Percentiles rank a stretch among this genome's conserved stretches.
These are phyloP conservation scores for Yamadazyma blattariae DNA, from an alignment of 1,139 yeast genomes.

Conservation along the genomic window DNA sequence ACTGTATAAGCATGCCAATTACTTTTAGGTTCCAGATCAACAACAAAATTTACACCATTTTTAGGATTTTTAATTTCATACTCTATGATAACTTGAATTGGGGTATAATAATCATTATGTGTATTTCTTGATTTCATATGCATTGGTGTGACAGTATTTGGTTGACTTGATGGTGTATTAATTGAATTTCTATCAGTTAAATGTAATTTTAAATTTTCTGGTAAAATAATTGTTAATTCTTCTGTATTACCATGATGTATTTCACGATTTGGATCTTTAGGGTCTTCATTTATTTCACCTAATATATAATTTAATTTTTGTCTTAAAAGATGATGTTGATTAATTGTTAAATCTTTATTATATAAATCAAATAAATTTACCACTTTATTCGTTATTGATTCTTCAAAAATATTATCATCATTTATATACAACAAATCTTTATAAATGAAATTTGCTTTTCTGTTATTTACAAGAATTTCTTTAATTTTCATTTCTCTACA, in stretches of 20 bases:
- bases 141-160: slow-evolving; percentile 34
- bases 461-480: slow-evolving; percentile 58
- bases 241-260: slow-evolving; percentile 51
- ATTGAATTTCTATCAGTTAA: slow-evolving; percentile 51
- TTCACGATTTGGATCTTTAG: slow-evolving; percentile 16
- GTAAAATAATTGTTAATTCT: slow-evolving; percentile 69
- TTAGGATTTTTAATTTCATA: slow-evolving; percentile 66
- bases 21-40: slow-evolving; percentile 36
- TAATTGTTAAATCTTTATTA: slow-evolving; percentile 41
- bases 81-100: slow-evolving; percentile 68
- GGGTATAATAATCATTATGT: slow-evolving; percentile 53
- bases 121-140: slow-evolving; percentile 35
- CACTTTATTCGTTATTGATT: slow-evolving; percentile 10
- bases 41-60: slow-evolving; percentile 75
- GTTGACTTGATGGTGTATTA: slow-evolving; percentile 41
- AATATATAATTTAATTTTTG: slow-evolving; percentile 62
- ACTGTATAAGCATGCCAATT: slow-evolving; percentile 85
- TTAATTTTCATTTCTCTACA: slow-evolving; percentile 73
- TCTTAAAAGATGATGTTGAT: slow-evolving; percentile 64
- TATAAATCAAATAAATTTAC: slow-evolving; percentile 42
- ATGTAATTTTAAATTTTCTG: slow-evolving; percentile 65
- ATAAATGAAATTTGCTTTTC: slow-evolving; percentile 35
- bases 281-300: slow-evolving; percentile 46
- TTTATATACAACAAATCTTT: slow-evolving; percentile 39
- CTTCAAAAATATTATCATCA: slow-evolving; percentile 26